These are phyloP conservation scores for Acrodontium crateriforme DNA, from an alignment of 2,329 filamentous ascomycete genomes.

Conservation along the genomic window DNA sequence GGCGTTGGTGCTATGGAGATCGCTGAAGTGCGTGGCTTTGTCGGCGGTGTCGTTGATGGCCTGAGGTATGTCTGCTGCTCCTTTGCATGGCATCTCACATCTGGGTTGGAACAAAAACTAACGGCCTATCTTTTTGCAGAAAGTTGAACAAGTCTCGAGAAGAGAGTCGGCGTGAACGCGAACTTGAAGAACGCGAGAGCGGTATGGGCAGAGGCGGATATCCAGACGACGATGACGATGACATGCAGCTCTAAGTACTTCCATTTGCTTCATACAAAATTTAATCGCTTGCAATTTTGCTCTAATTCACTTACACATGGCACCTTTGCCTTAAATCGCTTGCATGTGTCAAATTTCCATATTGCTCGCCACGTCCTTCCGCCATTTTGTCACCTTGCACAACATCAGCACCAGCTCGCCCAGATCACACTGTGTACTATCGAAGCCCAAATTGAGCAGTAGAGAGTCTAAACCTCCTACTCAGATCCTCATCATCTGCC, in stretches of 20 bases:
- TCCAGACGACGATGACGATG: conserved; percentile 38
- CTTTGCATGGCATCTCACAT: not conserved
- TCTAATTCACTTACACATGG: too few relatives aligned
- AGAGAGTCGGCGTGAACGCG: conserved; percentile 59
- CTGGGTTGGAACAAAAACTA: conserved; percentile 2
- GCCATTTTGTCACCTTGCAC: not conserved
- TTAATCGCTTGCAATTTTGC: too few relatives aligned
- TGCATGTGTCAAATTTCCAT: not conserved
- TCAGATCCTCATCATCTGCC: not conserved
- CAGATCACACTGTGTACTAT: not conserved
- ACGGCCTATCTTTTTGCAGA: conserved; percentile 29
- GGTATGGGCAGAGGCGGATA: not conserved
- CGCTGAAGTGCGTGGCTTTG: conserved; percentile 70
- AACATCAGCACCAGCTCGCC: not conserved
- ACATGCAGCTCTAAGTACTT: conserved; percentile 35
- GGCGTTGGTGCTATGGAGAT: conserved; percentile 91
- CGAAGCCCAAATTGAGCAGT: not conserved
- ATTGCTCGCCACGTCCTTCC: not conserved
- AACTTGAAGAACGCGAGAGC: conserved; percentile 48
- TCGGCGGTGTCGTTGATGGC: conserved; percentile 75
- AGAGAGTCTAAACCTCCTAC: not conserved
- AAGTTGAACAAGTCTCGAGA: conserved; percentile 73
- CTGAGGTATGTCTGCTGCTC: conserved; percentile 37
- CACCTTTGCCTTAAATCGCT: not conserved
- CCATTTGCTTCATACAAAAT: conserved; percentile 1